A percentile compares a stretch with the other conserved stretches of the same genome.
Evolutionary conservation across 768 basidiomycete genomes (phyloP).

Genomic region (Termitomyces sp.): DNA sequence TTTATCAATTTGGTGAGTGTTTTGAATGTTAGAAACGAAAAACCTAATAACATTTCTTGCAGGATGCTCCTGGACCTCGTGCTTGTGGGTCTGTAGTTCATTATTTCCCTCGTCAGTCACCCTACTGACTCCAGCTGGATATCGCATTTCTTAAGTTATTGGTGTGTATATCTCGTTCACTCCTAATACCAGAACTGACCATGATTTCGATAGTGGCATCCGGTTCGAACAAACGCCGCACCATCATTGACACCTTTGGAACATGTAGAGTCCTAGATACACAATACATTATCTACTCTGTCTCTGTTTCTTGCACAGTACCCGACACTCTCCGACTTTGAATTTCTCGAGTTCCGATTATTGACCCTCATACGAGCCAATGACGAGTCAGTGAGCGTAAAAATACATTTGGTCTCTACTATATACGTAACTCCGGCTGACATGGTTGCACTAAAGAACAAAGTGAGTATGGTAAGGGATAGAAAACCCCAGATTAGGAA

Average conservation of each 20-base stretch:
- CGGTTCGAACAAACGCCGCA: constrained; percentile 86
- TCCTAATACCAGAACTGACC: constrained; percentile 1
- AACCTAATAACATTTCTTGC: constrained; percentile 2
- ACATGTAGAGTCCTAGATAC: not conserved
- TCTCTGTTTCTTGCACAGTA: not conserved
- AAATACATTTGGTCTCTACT: constrained; percentile 55
- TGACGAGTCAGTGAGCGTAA: constrained; percentile 38
- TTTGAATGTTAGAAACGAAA: not conserved
- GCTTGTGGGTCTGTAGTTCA: constrained; percentile 77
- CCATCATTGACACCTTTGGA: constrained; percentile 49
- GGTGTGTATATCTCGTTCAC: constrained; percentile 24
- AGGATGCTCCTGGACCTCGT: constrained; percentile 88
- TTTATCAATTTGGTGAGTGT: constrained; percentile 87
- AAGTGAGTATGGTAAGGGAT: constrained; percentile 34
- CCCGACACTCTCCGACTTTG: not conserved
- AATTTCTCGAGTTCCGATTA: constrained; percentile 9
- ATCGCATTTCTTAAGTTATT: constrained; percentile 28
- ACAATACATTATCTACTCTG: not conserved
- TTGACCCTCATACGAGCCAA: constrained; percentile 26
- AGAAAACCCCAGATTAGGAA: constrained; percentile 26
- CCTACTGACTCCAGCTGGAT: constrained; percentile 19
- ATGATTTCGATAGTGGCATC: constrained; percentile 61
- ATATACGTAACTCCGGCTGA: constrained; percentile 47
- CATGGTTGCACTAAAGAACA: constrained; percentile 43
- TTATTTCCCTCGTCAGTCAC: constrained; percentile 3